A percentile compares a stretch with the other conserved stretches of the same genome.
Evolutionary conservation across 2,329 filamentous ascomycete species (phyloP).

Genomic region (Hypoxylon rubiginosum): DNA sequence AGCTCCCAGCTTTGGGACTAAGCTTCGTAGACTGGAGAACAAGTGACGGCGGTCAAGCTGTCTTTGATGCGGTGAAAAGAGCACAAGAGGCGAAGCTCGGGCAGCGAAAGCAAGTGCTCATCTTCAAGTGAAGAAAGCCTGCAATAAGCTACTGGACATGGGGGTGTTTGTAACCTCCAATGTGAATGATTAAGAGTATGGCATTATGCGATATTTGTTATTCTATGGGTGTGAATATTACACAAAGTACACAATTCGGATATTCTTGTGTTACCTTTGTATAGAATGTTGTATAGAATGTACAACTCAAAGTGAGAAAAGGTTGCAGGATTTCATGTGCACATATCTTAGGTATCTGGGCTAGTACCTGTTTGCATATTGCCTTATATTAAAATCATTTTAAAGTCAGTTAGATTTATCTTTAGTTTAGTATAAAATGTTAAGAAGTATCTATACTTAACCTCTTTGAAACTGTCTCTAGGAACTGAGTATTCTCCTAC

Average conservation of each 20-base stretch:
- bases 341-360: neutral
- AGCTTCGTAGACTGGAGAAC: conserved; percentile 4
- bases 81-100: conserved; percentile 3
- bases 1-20: conserved; percentile 1
- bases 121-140: conserved; percentile 1
- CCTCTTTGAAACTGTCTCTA: neutral
- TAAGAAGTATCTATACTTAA: neutral
- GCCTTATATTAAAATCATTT: neutral
- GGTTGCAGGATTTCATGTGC: neutral
- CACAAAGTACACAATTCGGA: neutral
- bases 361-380: neutral
- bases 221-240: neutral
- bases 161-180: neutral
- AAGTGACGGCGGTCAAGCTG: conserved; percentile 1
- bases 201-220: neutral
- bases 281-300: neutral
- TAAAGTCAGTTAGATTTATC: too few species aligned
- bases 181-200: neutral
- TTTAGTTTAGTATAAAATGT: neutral
- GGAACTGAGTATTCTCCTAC: neutral
- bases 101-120: conserved; percentile 3
- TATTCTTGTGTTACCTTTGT: neutral
- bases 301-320: neutral
- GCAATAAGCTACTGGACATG: neutral
- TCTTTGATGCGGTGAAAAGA: conserved; percentile 1